Evolutionary conservation across 2,329 filamentous ascomycete species (phyloP).

Genomic region (Fusarium dlaminii): DNA sequence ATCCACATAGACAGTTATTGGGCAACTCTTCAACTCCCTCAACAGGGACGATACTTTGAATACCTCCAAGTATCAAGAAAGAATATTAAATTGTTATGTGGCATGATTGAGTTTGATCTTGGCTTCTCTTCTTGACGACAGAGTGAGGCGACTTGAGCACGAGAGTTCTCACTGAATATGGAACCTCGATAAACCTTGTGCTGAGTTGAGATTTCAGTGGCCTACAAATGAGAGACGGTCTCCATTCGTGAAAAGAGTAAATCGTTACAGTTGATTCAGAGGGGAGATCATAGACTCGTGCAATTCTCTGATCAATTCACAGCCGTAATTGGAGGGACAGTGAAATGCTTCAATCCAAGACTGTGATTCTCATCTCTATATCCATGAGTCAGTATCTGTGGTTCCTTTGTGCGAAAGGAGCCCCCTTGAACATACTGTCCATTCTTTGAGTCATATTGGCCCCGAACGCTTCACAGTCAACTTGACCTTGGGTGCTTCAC

Average conservation of each 20-base stretch:
- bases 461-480: no score
- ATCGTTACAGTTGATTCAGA: fast-evolving
- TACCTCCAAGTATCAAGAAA: fast-evolving
- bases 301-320: fast-evolving
- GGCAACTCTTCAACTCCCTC: fast-evolving
- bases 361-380: fast-evolving
- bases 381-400: neutral
- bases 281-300: fast-evolving
- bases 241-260: fast-evolving
- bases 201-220: no score
- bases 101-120: fast-evolving
- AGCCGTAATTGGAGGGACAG: fast-evolving
- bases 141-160: fast-evolving
- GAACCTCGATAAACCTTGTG: fast-evolving
- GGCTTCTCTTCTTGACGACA: fast-evolving
- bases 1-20: fast-evolving
- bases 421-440: neutral
- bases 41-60: fast-evolving
- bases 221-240: fast-evolving
- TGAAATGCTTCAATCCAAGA: no score
- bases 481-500: fast-evolving
- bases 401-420: fast-evolving
- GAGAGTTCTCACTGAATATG: fast-evolving
- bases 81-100: fast-evolving
- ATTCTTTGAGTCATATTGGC: neutral